A percentile compares a stretch with the other conserved stretches of the same genome.
These are phyloP conservation scores for Oxytropis ochrocephala DNA, from an alignment of 306 rosid species.

Conservation along the genomic window DNA sequence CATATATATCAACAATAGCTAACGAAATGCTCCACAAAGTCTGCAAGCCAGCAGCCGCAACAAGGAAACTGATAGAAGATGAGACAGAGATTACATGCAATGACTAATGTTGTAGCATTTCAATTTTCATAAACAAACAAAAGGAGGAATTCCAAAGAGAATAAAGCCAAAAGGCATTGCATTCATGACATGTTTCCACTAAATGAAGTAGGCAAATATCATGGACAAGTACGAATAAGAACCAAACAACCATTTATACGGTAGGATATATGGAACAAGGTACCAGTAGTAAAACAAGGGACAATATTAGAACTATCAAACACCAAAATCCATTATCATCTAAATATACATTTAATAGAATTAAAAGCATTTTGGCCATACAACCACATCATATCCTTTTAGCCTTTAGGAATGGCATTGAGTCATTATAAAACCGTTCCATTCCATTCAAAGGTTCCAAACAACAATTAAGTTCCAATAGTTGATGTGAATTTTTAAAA, in stretches of 20 bases:
- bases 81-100: conserved; percentile 2
- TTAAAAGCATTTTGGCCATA: not conserved
- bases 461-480: not conserved
- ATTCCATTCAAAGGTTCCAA: not conserved
- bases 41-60: conserved; percentile 79
- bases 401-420: not conserved
- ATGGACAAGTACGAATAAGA: not conserved
- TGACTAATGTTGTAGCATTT: not conserved
- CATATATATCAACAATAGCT: conserved; percentile 69
- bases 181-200: not conserved
- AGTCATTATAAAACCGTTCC: not conserved
- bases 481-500: not conserved
- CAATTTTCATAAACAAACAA: not conserved
- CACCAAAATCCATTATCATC: not conserved
- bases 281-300: not conserved
- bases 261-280: not conserved
- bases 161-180: not conserved
- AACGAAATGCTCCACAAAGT: conserved; percentile 65
- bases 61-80: conserved; percentile 61
- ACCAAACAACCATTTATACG: not conserved
- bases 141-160: not conserved
- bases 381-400: not conserved
- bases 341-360: not conserved
- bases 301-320: not conserved
- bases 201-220: not conserved